These are phyloP conservation scores for Zygoascus ofunaensis DNA, from an alignment of 805 yeast species.

Conservation along the genomic window DNA sequence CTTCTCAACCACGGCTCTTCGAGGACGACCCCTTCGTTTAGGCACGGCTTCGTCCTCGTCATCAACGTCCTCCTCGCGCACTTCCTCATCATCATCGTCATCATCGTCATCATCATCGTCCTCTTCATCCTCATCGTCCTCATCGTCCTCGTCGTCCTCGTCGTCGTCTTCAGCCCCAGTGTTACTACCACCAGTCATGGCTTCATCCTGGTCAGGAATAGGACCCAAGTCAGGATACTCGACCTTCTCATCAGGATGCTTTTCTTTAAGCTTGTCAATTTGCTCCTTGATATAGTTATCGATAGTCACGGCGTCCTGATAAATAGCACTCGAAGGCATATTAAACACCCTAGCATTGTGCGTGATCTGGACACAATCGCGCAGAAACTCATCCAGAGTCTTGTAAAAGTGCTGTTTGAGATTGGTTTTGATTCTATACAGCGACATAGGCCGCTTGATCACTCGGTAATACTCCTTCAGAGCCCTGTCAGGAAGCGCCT, in stretches of 20 bases:
- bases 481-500: conserved; percentile 61
- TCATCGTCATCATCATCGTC: conserved; percentile 21
- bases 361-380: conserved; percentile 72
- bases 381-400: conserved; percentile 58
- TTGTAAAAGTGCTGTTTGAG: conserved; percentile 47
- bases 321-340: conserved; percentile 56
- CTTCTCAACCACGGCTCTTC: conserved; percentile 19
- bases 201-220: conserved; percentile 36
- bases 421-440: conserved; percentile 54
- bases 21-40: conserved; percentile 22
- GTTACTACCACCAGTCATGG: conserved; percentile 24
- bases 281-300: conserved; percentile 42
- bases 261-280: conserved; percentile 42
- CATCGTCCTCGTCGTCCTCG: conserved; percentile 18
- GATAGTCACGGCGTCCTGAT: conserved; percentile 55
- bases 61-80: conserved; percentile 23
- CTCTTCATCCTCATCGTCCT: conserved; percentile 24
- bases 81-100: conserved; percentile 23
- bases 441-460: conserved; percentile 73
- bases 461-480: conserved; percentile 73
- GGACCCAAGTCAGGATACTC: conserved; percentile 61
- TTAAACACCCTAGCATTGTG: conserved; percentile 89
- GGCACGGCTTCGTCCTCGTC: conserved; percentile 24
- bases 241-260: conserved; percentile 32
- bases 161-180: conserved; percentile 16